Percentiles rank a stretch among this genome's conserved stretches.
phyloP scores from a whole-genome alignment of 2,329 filamentous ascomycete genomes.

The Pseudogymnoascus sp. region DNA sequence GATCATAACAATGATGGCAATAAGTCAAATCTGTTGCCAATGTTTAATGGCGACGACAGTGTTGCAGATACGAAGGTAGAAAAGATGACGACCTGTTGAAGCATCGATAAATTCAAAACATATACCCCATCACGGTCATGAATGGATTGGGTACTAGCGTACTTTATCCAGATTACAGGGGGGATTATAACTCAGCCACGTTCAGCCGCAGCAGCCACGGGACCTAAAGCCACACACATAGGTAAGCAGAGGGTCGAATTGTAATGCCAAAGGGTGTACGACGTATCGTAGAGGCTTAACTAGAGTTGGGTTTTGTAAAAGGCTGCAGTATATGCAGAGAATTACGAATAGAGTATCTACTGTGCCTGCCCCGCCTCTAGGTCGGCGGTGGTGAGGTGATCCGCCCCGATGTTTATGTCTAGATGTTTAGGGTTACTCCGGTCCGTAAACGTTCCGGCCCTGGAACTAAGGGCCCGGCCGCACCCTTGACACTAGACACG shows the following conservation, averaged over 20 bases:
- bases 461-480: background rate
- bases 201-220: background rate
- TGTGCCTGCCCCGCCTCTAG: background rate
- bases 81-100: background rate
- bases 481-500: background rate
- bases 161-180: background rate
- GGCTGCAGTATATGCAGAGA: background rate
- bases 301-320: background rate
- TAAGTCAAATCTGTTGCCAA: background rate
- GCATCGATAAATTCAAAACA: background rate
- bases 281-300: background rate
- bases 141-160: background rate
- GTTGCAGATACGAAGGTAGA: background rate
- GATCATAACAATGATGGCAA: background rate
- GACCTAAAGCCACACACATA: background rate
- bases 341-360: background rate
- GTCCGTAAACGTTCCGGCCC: background rate
- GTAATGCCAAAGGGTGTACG: background rate
- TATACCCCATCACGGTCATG: background rate
- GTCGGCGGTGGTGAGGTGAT: background rate
- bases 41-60: background rate
- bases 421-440: background rate
- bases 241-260: background rate
- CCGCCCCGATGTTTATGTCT: background rate
- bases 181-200: background rate